Percentiles rank a stretch among this genome's conserved stretches.
Evolutionary conservation across 345 rosid species (phyloP).

Genomic region (Erysimum cheiranthoides): DNA sequence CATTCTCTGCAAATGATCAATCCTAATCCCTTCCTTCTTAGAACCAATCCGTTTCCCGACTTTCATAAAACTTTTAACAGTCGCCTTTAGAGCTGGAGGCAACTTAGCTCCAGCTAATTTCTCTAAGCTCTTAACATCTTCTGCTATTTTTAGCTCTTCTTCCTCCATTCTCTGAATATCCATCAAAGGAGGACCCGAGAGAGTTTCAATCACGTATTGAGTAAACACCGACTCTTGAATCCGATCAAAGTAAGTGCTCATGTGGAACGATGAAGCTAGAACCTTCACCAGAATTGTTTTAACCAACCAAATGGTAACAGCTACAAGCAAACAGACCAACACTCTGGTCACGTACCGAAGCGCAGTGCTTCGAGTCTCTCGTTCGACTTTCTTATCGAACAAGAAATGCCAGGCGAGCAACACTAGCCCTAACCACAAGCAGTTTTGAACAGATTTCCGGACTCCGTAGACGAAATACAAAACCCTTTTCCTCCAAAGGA

Average conservation of each 20-base stretch:
- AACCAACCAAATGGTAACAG: slow-evolving; percentile 61
- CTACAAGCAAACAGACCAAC: slow-evolving; percentile 61
- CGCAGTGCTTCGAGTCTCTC: slow-evolving; percentile 41
- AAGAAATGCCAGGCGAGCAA: slow-evolving; percentile 66
- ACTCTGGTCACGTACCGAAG: slow-evolving; percentile 58
- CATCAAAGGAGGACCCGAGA: slow-evolving; percentile 67
- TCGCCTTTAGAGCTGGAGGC: slow-evolving; percentile 52
- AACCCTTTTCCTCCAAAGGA: slow-evolving; percentile 66
- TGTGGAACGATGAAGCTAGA: slow-evolving; percentile 71
- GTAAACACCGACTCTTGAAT: slow-evolving; percentile 71
- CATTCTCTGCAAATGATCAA: slow-evolving; percentile 58
- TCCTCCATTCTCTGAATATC: slow-evolving; percentile 58
- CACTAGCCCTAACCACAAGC: slow-evolving; percentile 75
- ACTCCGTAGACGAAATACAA: slow-evolving; percentile 79
- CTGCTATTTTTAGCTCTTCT: slow-evolving; percentile 48
- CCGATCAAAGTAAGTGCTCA: slow-evolving; percentile 74
- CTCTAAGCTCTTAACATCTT: slow-evolving; percentile 54
- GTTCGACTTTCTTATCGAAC: slow-evolving; percentile 61
- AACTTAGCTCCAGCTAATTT: slow-evolving; percentile 50
- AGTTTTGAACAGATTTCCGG: slow-evolving; percentile 60
- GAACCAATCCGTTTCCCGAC: slow-evolving; percentile 48
- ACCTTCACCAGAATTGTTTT: slow-evolving; percentile 74
- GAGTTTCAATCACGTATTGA: slow-evolving; percentile 66
- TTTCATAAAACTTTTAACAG: slow-evolving; percentile 48
- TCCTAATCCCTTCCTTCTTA: slow-evolving; percentile 51